These are phyloP conservation scores for Abrus pulchellus DNA, from an alignment of 306 rosid species.

Conservation along the genomic window DNA sequence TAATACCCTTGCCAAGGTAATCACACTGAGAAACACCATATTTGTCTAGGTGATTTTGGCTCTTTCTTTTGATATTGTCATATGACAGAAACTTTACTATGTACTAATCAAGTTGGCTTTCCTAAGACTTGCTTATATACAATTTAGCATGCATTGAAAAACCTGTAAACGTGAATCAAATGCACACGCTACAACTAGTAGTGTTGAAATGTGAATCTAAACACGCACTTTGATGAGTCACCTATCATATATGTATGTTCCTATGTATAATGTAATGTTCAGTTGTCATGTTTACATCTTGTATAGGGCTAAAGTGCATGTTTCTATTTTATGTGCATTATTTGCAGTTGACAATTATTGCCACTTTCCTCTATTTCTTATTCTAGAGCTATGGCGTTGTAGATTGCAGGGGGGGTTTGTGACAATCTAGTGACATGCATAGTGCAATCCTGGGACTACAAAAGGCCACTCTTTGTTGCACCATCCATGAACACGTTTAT, in stretches of 20 bases:
- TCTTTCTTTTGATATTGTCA: background rate
- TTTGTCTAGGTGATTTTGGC: background rate
- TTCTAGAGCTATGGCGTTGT: constrained; percentile 2
- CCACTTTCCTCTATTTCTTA: background rate
- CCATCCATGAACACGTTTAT: constrained; percentile 78
- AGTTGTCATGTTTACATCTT: background rate
- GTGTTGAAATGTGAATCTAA: no score
- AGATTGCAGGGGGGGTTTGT: constrained; percentile 82
- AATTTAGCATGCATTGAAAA: background rate
- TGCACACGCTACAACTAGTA: no score
- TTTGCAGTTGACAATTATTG: background rate
- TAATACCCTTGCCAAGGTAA: constrained; percentile 93
- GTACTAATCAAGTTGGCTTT: background rate
- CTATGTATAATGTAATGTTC: background rate
- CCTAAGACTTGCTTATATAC: background rate
- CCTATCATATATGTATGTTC: no score
- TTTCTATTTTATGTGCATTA: background rate
- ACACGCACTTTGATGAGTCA: no score
- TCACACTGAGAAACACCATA: background rate
- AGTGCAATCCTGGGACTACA: constrained; percentile 83
- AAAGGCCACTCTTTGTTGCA: constrained; percentile 77
- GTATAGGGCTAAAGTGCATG: background rate
- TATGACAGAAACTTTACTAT: background rate
- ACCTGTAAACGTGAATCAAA: no score
- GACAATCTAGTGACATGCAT: constrained; percentile 75